Evolutionary conservation across 2,329 filamentous ascomycete species (phyloP), one percentile per base, ranked within the genome.

Genomic region (Fusarium bulbicola): DNA sequence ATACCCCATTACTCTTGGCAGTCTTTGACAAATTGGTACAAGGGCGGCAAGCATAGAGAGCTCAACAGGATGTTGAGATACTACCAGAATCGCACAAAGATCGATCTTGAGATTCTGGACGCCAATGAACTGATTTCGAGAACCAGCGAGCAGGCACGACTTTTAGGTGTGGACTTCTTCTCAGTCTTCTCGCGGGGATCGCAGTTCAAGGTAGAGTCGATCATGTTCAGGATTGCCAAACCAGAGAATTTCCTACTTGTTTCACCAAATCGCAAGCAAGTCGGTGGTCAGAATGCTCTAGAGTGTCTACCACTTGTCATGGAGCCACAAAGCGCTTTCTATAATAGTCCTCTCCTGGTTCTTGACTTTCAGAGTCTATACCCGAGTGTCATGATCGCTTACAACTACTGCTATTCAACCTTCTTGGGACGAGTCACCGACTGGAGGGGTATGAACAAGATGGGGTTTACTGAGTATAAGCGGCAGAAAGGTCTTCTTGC

Each of bases 401-500:
- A 99, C 85, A 99, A 99, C 78, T 96, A 98, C 80, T 99, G 96
- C 84, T 99, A 99, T 80, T 98, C 96, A 1, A 99, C 96, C 0
- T 99, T 95, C 76, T 86, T 98, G 1, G 96, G 96, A 1, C 90
- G 96, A 36, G 91, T 97, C 43, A 89, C 91, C 34, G 90, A 91
- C 75, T 98, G 95, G 95, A 90, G 94, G n/a, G 95, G 95, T 6
- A 91, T 89, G 36, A 95, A 94, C 84, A 97, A 98, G 83, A 94
- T 99, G 92, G 96, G 96, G 0, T 97, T 98, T 79, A 91, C 91
- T 34, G 92, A 97, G 69, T 98, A 97, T 82, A 87, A 92, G 72
- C 90, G 96, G 30, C 90, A 95, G 73, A 87, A 91, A 39, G 88
- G 92, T 21, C 84, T 98, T 3, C 84, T 98, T 5, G 91, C 92